Evolutionary conservation across 2,329 filamentous ascomycete species (phyloP).

Genomic region (Sporothrix schenckii): DNA sequence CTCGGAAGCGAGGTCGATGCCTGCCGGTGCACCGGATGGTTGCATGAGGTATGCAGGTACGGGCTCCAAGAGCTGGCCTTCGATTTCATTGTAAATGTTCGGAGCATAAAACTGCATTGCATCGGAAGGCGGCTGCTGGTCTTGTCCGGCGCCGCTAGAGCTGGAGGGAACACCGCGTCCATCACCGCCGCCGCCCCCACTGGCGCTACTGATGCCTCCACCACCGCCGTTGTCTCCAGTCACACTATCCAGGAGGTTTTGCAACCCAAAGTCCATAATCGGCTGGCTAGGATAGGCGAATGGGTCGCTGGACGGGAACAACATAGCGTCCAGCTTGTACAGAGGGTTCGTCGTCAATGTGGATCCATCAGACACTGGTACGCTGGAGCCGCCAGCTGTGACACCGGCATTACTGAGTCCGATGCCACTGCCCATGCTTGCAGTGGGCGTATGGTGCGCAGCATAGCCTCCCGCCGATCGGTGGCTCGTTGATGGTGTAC

Average conservation of each 20-base stretch:
- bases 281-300: conserved; percentile 77
- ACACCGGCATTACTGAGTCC: conserved; percentile 11
- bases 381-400: neutral
- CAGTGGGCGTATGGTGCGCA: conserved; percentile 37
- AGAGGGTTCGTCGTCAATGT: conserved; percentile 50
- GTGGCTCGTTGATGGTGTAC: conserved; percentile 42
- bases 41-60: conserved; percentile 45
- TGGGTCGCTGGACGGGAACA: conserved; percentile 78
- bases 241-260: conserved; percentile 20
- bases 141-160: conserved; percentile 14
- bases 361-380: conserved; percentile 20
- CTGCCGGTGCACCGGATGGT: conserved; percentile 25
- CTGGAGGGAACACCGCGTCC: conserved; percentile 36
- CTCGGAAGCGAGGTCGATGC: conserved; percentile 32
- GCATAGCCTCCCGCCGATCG: conserved; percentile 38
- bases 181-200: conserved; percentile 27
- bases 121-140: conserved; percentile 42
- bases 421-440: conserved; percentile 15
- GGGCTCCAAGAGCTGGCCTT: conserved; percentile 72
- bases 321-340: conserved; percentile 73
- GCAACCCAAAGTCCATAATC: conserved; percentile 58
- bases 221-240: conserved; percentile 34
- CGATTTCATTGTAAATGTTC: conserved; percentile 64
- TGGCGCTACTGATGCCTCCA: conserved; percentile 36
- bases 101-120: conserved; percentile 56